Base-by-base conservation (phyloP, 805 yeast species). In the Starmerella sirachaensis region DNA sequence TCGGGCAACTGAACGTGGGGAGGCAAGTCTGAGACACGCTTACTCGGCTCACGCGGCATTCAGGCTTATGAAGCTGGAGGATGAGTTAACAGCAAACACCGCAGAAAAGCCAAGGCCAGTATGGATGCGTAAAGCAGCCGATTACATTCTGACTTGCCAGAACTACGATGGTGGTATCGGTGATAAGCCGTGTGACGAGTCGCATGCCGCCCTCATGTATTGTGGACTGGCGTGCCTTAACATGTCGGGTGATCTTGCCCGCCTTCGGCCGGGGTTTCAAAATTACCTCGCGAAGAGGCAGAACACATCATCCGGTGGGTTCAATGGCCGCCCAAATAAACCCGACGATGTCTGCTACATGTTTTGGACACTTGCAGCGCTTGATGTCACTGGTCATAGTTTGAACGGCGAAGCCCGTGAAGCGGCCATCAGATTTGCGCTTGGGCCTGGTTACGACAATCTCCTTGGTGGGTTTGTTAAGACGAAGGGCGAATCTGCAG, bases 261-360 rank as follows among this genome's bases (percentile, higher is more conserved):
- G 12, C 1, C 31, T 14, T 10, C 14, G 27, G 14, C 16, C 22
- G 2, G 9, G 21, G 4, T 12, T 42, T 14, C 11, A 30, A 1
- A 12, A 18, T 8, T 43, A 29, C 14, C 25, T 47, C 12, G 35
- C 33, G 13, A 43, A 36, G 5, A 45, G 55, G 19, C 53, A 49
- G 29, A 33, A 37, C 12, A 20, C 23, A 1, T 18, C 21, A 6
- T 29, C 19, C n/a, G 95, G 95, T 2, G 88, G 88, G 0, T 75
- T 81, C 54, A 82, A 84, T 56, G 96, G 96, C 1, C 64, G 96
- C 32, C 74, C 72, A n/a, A 83, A 83, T 55, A 85, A 85, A 55
- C 69, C 66, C 40, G 79, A 79, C 3, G 96, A 85, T 57, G 78
- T 93, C 0, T 85, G 96, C 60, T 85, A 85, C 53, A 70, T 78